Evolutionary conservation across 345 rosid species (phyloP), one percentile per base, ranked within the genome.

Genomic region (Gossypium mustelinum): DNA sequence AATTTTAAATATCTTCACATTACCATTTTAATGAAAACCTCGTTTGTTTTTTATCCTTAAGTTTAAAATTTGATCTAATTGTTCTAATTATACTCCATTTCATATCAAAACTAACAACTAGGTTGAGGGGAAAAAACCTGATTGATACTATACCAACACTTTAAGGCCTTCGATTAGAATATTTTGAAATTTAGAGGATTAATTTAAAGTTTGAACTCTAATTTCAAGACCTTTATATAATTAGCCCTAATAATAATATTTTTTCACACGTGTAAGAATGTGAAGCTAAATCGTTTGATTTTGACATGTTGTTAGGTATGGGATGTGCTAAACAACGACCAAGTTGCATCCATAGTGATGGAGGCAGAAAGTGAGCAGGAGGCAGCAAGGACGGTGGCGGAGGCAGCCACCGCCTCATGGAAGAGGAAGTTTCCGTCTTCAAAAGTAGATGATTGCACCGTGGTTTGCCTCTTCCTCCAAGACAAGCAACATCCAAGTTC

Each of bases 261-360:
- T 34, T 34, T 1, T 34, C 7, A 51, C 56, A 14, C 56, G 7
- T 41, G 2, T 20, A 67, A 22, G 47, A 67, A 22, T 22, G 41
- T 1, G 6, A 67, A 74, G 2, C 18, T 55, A 45, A 48, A 7
- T 29, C 59, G 9, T 45, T 70, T 29, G 54, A 6, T 56, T 64
- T 45, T 24, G 56, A 41, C 39, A 11, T 14, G 29, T 45, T 14
- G 2, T 41, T 59, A 91, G 95, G 87, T 91, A 52, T 90, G 93
- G 90, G 97, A 94, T 86, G 97, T 89, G 75, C 93, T 94, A 24
- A 84, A 84, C 57, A 91, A 90, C 79, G 77, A 82, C 13, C 83
- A 94, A 77, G 95, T 90, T 18, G 86, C 83, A 0, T 77, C 86
- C 9, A 84, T 87, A 48, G 92, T 85, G 39, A 52, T 80, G 85